phyloP scores from a whole-genome alignment of 2,329 filamentous ascomycete genomes.

The Chrysoporthe cubensis region DNA sequence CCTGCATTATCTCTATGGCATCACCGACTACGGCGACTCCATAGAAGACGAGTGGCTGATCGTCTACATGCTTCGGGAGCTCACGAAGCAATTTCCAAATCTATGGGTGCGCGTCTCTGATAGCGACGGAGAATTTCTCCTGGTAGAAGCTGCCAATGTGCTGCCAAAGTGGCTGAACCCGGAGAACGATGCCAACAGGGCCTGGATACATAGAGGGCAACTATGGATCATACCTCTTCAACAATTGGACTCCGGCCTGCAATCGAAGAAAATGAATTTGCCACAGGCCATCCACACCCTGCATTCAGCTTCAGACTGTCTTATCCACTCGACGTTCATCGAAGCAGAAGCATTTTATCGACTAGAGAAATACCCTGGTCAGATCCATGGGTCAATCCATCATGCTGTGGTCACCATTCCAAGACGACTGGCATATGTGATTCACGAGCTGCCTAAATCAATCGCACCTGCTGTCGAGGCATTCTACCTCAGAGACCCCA shows the following conservation, averaged over 20 bases:
- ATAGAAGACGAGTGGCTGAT: conserved; percentile 98
- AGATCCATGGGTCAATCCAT: conserved; percentile 77
- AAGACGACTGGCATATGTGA: conserved; percentile 77
- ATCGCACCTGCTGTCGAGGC: conserved; percentile 85
- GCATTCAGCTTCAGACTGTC: conserved; percentile 53
- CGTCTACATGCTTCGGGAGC: conserved; percentile 82
- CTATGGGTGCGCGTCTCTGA: conserved; percentile 86
- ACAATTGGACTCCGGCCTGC: conserved; percentile 40
- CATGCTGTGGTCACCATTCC: conserved; percentile 75
- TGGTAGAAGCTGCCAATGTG: conserved; percentile 89
- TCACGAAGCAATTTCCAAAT: conserved; percentile 72
- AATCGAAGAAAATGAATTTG: conserved; percentile 59
- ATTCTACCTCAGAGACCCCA: conserved; percentile 88
- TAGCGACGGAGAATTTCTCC: conserved; percentile 90
- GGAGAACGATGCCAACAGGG: conserved; percentile 82
- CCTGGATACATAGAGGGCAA: conserved; percentile 83
- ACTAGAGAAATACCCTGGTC: conserved; percentile 78
- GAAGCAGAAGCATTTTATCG: conserved; percentile 92
- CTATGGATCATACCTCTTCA: conserved; percentile 71
- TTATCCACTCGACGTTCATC: conserved; percentile 74
- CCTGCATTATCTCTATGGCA: conserved; percentile 70
- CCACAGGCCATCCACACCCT: conserved; percentile 68
- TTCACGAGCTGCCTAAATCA: conserved; percentile 75
- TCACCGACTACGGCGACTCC: conserved; percentile 88
- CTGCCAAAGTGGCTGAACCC: conserved; percentile 91